Base-by-base conservation (phyloP, 768 basidiomycete genomes). In the Tylopilus vinaceipallidus region DNA sequence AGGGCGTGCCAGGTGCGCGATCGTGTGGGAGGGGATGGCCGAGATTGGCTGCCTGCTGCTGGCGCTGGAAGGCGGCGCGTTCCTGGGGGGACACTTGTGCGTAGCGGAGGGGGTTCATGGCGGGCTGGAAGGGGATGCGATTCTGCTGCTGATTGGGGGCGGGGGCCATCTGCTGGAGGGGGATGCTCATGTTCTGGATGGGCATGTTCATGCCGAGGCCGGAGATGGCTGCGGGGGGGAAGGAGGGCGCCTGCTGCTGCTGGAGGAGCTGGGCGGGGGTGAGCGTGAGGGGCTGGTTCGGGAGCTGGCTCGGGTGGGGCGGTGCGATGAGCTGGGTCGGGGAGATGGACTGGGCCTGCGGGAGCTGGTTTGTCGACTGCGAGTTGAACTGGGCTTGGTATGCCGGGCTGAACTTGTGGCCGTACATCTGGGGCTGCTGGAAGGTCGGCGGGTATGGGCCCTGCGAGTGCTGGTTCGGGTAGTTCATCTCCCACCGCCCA, bases 251-350 rank as follows among this genome's bases (percentile, higher is more conserved):
- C 44, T 68, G 65, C 36, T 73, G 71, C 33, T 73, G 71, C 10
- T 63, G 66, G 8, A 72, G 56, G 11, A 72, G 58, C 42, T 72
- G 71, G 0, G 71, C 69, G 10, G 71, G 71, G 0, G 70, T 72
- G 52, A 73, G 60, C 0, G 60, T 65, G 49, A 64, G 62, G 19
- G 56, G 41, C 35, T 57, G 58, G 4, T 8, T 10, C n/a, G 47
- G 54, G 24, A 42, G 24, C 49, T 56, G 59, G 39, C 57, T 49
- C 0, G 38, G 17, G 19, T 39, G 47, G 11, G 44, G 61, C 3
- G 52, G 46, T 0, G 46, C 54, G 50, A 65, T 61, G 53, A 68
- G 64, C 42, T 65, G 66, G 1, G 59, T 58, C 0, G 63, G 63
- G 0, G 63, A 64, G 47, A 64, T 62, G 12, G 62, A 61, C 43